phyloP scores from a whole-genome alignment of 1,139 yeast species.

The Suhomyces panamericanus region DNA sequence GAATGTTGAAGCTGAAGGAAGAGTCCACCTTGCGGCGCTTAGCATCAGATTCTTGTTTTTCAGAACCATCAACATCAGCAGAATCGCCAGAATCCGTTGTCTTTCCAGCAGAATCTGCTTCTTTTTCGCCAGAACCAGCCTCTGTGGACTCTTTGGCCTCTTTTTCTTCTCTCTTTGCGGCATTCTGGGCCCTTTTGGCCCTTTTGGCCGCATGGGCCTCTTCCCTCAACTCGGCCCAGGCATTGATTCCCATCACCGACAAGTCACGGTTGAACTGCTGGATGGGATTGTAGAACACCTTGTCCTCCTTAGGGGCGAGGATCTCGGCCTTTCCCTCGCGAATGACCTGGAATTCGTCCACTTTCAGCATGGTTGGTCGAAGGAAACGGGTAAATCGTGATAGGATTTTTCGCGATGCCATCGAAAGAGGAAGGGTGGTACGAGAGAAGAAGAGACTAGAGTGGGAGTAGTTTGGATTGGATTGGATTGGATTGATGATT shows the following conservation, averaged over 20 bases:
- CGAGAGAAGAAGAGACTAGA: no score
- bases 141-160: neutral
- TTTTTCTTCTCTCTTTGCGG: conserved; percentile 19
- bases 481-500: no score
- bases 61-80: no score
- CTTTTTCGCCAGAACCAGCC: no score
- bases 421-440: neutral
- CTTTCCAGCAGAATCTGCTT: no score
- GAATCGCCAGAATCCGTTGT: no score
- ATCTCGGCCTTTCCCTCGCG: conserved; percentile 83
- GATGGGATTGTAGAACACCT: conserved; percentile 92
- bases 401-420: conserved; percentile 8
- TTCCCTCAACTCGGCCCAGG: conserved; percentile 64
- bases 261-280: conserved; percentile 95
- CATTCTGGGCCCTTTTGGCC: conserved; percentile 17
- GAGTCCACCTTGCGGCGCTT: conserved; percentile 6
- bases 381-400: conserved; percentile 1
- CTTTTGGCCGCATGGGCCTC: conserved; percentile 20
- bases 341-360: conserved; percentile 46
- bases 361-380: conserved; percentile 3
- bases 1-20: conserved; percentile 48
- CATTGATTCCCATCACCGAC: conserved; percentile 79
- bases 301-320: conserved; percentile 71
- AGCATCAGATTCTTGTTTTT: neutral
- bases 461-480: no score